Evolutionary conservation across 306 rosid genomes (phyloP).

Genomic region (Pterocarpus macrocarpus): DNA sequence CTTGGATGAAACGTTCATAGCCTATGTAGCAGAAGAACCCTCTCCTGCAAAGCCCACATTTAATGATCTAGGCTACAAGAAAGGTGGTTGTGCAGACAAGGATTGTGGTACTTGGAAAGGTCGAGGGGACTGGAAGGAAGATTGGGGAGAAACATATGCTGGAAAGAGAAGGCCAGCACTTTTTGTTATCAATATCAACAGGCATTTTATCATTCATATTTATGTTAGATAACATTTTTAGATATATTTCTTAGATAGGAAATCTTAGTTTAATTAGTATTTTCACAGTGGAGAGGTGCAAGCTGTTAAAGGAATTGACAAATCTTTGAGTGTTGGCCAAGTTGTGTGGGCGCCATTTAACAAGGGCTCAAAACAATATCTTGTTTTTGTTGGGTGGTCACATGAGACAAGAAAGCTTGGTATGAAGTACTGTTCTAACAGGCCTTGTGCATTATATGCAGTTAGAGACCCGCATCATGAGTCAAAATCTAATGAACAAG

Average conservation of each 20-base stretch:
- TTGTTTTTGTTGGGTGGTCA: slow-evolving; percentile 93
- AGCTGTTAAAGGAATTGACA: slow-evolving; percentile 73
- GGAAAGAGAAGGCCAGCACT: slow-evolving; percentile 86
- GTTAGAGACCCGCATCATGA: slow-evolving; percentile 56
- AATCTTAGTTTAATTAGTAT: slow-evolving; percentile 31
- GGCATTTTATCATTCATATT: slow-evolving; percentile 53
- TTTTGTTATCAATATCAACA: slow-evolving; percentile 65
- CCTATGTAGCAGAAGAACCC: slow-evolving; percentile 90
- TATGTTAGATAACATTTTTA: slow-evolving; percentile 26
- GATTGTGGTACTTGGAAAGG: slow-evolving; percentile 78
- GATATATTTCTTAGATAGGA: slow-evolving; percentile 19
- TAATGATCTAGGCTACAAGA: slow-evolving; percentile 57
- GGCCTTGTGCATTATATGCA: slow-evolving; percentile 81
- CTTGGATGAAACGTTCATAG: slow-evolving; percentile 68
- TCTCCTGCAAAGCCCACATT: slow-evolving; percentile 76
- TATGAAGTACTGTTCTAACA: slow-evolving; percentile 82
- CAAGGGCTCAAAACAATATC: slow-evolving; percentile 59
- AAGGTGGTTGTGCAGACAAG: slow-evolving; percentile 59
- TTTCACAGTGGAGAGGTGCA: slow-evolving; percentile 73
- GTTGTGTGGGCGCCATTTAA: slow-evolving; percentile 83
- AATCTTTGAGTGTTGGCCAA: slow-evolving; percentile 84
- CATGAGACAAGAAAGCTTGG: slow-evolving; percentile 80
- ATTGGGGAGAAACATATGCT: slow-evolving; percentile 91
- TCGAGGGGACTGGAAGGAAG: slow-evolving; percentile 86
- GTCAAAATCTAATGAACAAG: slow-evolving; percentile 56